Evolutionary conservation across 805 yeast genomes (phyloP).

Genomic region (Hemisphaericaspora nanyangensis): DNA sequence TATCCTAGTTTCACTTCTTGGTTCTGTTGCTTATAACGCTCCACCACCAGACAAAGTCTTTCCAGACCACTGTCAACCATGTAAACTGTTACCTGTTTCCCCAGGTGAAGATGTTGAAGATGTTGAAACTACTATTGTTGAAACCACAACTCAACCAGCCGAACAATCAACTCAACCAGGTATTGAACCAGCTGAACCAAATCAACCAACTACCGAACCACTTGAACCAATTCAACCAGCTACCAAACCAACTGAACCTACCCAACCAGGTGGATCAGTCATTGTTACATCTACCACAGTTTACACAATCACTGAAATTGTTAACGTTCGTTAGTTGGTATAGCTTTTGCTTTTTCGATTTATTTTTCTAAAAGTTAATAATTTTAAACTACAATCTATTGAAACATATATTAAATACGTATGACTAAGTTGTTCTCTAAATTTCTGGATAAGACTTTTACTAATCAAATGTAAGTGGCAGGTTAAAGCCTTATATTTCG

Average conservation of each 20-base stretch:
- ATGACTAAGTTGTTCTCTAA: too few species aligned
- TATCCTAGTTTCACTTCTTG: constrained; percentile 14
- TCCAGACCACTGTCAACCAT: constrained; percentile 18
- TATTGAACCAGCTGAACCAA: constrained; percentile 9
- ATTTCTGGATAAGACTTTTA: too few species aligned
- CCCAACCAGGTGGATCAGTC: too few species aligned
- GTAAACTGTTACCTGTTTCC: constrained; percentile 13
- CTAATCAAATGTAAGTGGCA: too few species aligned
- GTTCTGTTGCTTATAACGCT: constrained; percentile 15
- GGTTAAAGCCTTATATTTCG: too few species aligned
- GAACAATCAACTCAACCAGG: constrained; percentile 10
- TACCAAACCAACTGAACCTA: constrained; percentile 9
- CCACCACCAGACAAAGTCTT: constrained; percentile 17
- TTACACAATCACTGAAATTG: neutral
- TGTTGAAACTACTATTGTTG: constrained; percentile 8
- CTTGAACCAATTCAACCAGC: constrained; percentile 4
- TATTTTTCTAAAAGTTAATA: too few species aligned
- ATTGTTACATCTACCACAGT: neutral
- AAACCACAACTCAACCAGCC: constrained; percentile 7
- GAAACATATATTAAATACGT: too few species aligned
- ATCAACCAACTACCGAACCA: constrained; percentile 12
- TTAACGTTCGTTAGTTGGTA: constrained; percentile 4
- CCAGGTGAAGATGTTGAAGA: constrained; percentile 11
- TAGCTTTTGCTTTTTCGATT: too few species aligned
- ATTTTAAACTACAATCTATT: too few species aligned